Evolutionary conservation across 805 yeast genomes (phyloP), one percentile per base, ranked within the genome.

Genomic region (Ogataea sp.): DNA sequence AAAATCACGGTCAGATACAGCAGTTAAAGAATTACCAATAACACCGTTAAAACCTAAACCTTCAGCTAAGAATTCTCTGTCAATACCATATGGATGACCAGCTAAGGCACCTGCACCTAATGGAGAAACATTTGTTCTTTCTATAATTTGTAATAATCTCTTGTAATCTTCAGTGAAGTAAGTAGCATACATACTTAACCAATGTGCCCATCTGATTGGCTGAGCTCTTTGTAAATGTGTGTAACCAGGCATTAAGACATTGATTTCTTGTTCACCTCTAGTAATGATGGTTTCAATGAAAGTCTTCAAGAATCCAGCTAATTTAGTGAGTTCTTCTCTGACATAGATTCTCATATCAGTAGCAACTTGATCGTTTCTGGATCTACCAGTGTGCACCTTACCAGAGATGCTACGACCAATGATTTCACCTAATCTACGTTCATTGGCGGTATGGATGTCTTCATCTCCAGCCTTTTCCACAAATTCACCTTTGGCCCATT

Each of bases 161-260:
- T 84, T 78, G 65, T 83, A 79, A 59, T 93, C 99, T 56, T 88
- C 88, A 9, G 89, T 76, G 62, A 93, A 82, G 58, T 89, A 93
- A 2, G 98, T 90, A 29, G 96, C 97, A 56, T 93, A 90, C 59
- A 87, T 80, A 49, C 90, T 78, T 49, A 93, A 70, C 96, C 97
- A 90, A 61, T 93, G 99, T 1, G 97, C 72, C 99, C 99, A 93
- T 66, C 99, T 78, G 56, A 93, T 93, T n/a, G 99, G 99, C 65
- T 89, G 99, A 2, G 97, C 97, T 61, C 96, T 83, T 71, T 93
- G 98, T 59, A 93, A 70, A 67, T 93, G 99, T 13, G 99, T 93
- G 68, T 93, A 93, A 33, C 99, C 99, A 10, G 99, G 99, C 97
- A 93, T 93, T 56, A 93, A 72, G 16, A 83, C 83, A 51, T 83